These are phyloP conservation scores for Barbatosphaeria neglecta DNA, from an alignment of 495 filamentous ascomycete species.

Conservation along the genomic window DNA sequence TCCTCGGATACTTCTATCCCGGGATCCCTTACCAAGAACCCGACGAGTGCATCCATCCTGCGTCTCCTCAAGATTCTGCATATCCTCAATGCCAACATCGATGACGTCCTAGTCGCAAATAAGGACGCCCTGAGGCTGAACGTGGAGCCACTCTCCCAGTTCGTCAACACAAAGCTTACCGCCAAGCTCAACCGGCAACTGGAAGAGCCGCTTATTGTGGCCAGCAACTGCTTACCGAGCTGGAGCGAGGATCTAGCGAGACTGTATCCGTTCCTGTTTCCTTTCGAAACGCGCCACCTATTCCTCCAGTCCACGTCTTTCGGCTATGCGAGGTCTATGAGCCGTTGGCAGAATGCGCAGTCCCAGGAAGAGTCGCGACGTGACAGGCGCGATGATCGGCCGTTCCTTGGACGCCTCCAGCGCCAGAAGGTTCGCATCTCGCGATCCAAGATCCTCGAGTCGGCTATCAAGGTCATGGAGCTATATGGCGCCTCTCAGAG, in stretches of 20 bases:
- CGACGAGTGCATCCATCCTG: slow-evolving; percentile 75
- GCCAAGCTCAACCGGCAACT: slow-evolving; percentile 97
- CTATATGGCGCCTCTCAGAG: slow-evolving; percentile 93
- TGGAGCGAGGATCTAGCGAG: slow-evolving; percentile 98
- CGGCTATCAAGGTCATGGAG: slow-evolving; percentile 99
- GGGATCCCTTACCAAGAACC: slow-evolving; percentile 71
- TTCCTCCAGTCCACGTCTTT: slow-evolving; percentile 98
- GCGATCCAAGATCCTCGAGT: slow-evolving; percentile 83
- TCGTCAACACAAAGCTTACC: slow-evolving; percentile 97
- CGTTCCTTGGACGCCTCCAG: slow-evolving; percentile 86
- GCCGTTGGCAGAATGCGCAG: slow-evolving; percentile 89
- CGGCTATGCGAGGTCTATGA: slow-evolving; percentile 96
- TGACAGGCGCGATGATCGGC: slow-evolving; percentile 77
- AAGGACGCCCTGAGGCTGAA: slow-evolving; percentile 58
- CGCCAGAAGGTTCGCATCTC: slow-evolving; percentile 97
- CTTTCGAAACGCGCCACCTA: slow-evolving; percentile 93
- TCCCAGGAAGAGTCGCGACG: slow-evolving; percentile 64
- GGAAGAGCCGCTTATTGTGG: slow-evolving; percentile 96
- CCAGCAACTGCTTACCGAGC: slow-evolving; percentile 87
- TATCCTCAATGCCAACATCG: slow-evolving; percentile 86
- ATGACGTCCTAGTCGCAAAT: slow-evolving; percentile 89
- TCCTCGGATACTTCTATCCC: slow-evolving; percentile 51
- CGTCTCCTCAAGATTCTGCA: slow-evolving; percentile 85
- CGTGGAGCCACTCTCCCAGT: slow-evolving; percentile 77
- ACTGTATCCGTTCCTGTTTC: slow-evolving; percentile 95